Percentiles rank a stretch among this genome's conserved stretches.
Evolutionary conservation across 495 filamentous ascomycete species (phyloP).

Genomic region (Tuber indicum): DNA sequence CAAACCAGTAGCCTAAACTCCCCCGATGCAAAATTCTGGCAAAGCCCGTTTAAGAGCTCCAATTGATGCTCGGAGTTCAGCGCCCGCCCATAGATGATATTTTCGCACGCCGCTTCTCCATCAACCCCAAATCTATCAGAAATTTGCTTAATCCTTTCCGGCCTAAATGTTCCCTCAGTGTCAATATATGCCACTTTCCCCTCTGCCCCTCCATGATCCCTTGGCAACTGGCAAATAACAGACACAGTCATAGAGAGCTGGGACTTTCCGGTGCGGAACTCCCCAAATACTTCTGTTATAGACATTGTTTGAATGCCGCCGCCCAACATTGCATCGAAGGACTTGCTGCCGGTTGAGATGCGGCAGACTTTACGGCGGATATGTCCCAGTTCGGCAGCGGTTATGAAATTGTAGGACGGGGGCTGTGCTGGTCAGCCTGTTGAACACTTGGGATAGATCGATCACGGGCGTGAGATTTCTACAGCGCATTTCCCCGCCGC

Average conservation of each 20-base stretch:
- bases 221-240: slow-evolving; percentile 55
- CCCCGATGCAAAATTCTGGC: slow-evolving; percentile 59
- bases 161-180: slow-evolving; percentile 73
- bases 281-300: slow-evolving; percentile 69
- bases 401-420: slow-evolving; percentile 63
- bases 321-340: slow-evolving; percentile 64
- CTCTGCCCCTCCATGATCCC: slow-evolving; percentile 64
- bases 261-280: slow-evolving; percentile 70
- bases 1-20: slow-evolving; percentile 59
- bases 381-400: slow-evolving; percentile 63
- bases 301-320: slow-evolving; percentile 76
- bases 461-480: slow-evolving; percentile 22
- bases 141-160: slow-evolving; percentile 62
- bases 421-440: slow-evolving; percentile 47
- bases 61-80: slow-evolving; percentile 67
- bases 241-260: slow-evolving; percentile 65
- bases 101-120: slow-evolving; percentile 60
- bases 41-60: slow-evolving; percentile 62
- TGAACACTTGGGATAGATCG: not conserved
- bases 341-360: slow-evolving; percentile 70
- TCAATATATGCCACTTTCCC: slow-evolving; percentile 78
- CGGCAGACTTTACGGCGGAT: slow-evolving; percentile 61
- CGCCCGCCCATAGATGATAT: slow-evolving; percentile 66
- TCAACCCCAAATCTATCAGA: slow-evolving; percentile 68
- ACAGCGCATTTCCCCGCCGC: slow-evolving; percentile 66